Conservation (phyloP, 768 basidiomycete species). For the Mycena rebaudengoi region DNA sequence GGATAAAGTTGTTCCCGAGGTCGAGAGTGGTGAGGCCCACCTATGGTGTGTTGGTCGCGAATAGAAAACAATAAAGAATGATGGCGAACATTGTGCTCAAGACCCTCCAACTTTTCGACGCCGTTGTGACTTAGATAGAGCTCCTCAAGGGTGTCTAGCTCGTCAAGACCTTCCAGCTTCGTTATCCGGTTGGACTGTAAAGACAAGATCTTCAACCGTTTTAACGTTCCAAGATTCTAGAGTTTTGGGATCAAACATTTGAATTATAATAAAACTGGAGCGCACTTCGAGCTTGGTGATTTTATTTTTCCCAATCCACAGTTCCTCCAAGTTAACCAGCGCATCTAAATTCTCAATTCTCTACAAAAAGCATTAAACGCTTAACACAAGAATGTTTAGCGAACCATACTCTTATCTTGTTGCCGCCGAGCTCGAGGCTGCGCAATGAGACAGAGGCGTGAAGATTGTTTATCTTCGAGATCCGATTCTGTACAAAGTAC, state of each 20-base stretch:
- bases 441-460: constrained; percentile 63
- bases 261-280: too few relatives aligned
- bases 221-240: constrained; percentile 78
- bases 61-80: not conserved
- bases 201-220: constrained; percentile 83
- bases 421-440: constrained; percentile 94
- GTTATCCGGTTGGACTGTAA: constrained; percentile 95
- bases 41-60: constrained; percentile 35
- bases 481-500: constrained; percentile 97
- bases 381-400: not conserved
- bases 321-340: constrained; percentile 84
- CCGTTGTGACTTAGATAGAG: constrained; percentile 97
- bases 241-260: too few relatives aligned
- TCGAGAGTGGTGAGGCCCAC: constrained; percentile 85
- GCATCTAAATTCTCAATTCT: constrained; percentile 87
- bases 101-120: constrained; percentile 80
- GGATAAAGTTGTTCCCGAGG: constrained; percentile 85
- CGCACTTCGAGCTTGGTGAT: constrained; percentile 88
- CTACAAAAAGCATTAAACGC: constrained; percentile 47
- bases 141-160: constrained; percentile 79
- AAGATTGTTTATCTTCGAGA: constrained; percentile 79
- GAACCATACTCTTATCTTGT: constrained; percentile 80
- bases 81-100: constrained; percentile 78
- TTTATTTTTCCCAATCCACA: constrained; percentile 99
- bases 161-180: constrained; percentile 83